Percentiles rank a stretch among this genome's conserved stretches.
Evolutionary conservation across 2,329 filamentous ascomycete species (phyloP).

Genomic region (Cadophora gregata): DNA sequence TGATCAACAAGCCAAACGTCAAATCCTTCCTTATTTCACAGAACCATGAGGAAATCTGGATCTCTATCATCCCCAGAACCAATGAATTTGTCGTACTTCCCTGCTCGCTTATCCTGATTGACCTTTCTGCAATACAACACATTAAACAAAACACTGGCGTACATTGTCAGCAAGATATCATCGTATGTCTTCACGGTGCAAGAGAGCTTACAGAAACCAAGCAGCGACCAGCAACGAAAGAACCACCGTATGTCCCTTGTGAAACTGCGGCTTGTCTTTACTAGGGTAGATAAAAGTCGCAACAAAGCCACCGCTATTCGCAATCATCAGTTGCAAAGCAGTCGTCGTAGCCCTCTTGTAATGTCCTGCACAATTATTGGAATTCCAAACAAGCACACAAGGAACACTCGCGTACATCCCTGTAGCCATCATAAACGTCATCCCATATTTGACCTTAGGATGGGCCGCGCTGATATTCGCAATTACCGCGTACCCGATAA

Average conservation of each 20-base stretch:
- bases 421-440: constrained; percentile 53
- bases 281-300: constrained; percentile 68
- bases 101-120: constrained; percentile 64
- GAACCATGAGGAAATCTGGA: constrained; percentile 64
- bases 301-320: constrained; percentile 71
- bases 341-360: constrained; percentile 73
- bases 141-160: constrained; percentile 61
- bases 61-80: constrained; percentile 68
- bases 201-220: constrained; percentile 64
- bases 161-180: background rate
- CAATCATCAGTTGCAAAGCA: constrained; percentile 68
- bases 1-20: too few species aligned
- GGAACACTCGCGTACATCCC: constrained; percentile 55
- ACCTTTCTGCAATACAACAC: constrained; percentile 68
- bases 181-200: background rate
- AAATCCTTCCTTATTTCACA: too few species aligned
- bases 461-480: constrained; percentile 54
- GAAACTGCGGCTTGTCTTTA: constrained; percentile 60
- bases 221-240: constrained; percentile 64
- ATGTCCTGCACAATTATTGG: constrained; percentile 65
- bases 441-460: constrained; percentile 54
- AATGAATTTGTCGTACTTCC: constrained; percentile 62
- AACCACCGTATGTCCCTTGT: constrained; percentile 66
- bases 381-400: constrained; percentile 60
- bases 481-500: constrained; percentile 69